Base-by-base conservation (phyloP, 495 filamentous ascomycete genomes). In the Aspergillus steynii region DNA sequence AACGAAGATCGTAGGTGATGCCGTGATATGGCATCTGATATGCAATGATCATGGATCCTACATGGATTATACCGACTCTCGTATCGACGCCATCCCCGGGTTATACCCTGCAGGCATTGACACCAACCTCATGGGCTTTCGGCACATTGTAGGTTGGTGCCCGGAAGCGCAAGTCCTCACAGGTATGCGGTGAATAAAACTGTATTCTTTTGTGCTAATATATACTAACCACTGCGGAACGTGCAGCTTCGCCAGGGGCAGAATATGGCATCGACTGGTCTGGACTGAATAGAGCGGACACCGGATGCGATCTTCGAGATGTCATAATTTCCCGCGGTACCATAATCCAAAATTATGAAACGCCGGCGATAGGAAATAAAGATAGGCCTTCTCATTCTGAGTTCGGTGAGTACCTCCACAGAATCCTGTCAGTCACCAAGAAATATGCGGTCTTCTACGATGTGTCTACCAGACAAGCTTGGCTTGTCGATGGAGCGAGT, bases 261-360 rank as follows among this genome's bases (percentile, higher is more conserved):
- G 50, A 32, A 20, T 58, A 58, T 45, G 56, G 50, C n/a, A 58
- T 58, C 28, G 25, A 25, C 15, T 58, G 56, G 56, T 58, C 56
- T n/a, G 32, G 56, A 4, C n/a, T 58, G 42, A n/a, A 45, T 29
- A 28, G n/a, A 50, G 5, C 56, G 9, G 47, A 50, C 34, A 20
- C 15, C 5, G 45, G n/a, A 10, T 50, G 45, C 32, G 47, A 50
- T 14, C 48, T 50, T 4, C 29, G 14, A 20, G 12, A 58, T 10
- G 47, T 50, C 15, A 34, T 29, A 15, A 58, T 58, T 29, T 25
- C 28, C n/a, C 56, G 56, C 4, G 56, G 45, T 4, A 58, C 10
- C 14, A 12, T 32, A 45, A 37, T 55, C 10, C 10, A 15, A 6
- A 45, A 6, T 55, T 20, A 8, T 8, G 32, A 7, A 14, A 32